Conservation (phyloP, 108 stramenopile genomes). For the Fistulifera solaris region DNA sequence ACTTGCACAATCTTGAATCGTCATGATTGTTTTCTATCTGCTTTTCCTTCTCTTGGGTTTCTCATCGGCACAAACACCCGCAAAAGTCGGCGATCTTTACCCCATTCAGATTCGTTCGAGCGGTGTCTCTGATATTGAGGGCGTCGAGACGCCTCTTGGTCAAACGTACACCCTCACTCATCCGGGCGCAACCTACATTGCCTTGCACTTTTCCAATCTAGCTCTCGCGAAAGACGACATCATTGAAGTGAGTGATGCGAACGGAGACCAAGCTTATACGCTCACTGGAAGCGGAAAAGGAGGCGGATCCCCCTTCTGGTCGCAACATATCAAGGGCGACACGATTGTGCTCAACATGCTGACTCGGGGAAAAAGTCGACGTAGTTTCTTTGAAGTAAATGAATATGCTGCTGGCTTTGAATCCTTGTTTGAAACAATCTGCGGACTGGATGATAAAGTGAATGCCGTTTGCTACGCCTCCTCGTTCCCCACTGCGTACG, state of each 20-base stretch:
- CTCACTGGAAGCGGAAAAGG: background rate
- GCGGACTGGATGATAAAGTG: too few relatives aligned
- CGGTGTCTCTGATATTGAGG: too few relatives aligned
- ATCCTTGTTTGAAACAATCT: too few relatives aligned
- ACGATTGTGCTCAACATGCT: too few relatives aligned
- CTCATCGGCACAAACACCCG: too few relatives aligned
- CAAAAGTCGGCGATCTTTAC: too few relatives aligned
- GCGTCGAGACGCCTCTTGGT: too few relatives aligned
- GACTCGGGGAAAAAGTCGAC: background rate
- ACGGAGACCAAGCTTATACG: background rate
- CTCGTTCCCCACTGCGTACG: background rate
- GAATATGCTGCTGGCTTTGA: background rate
- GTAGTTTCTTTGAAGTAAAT: background rate
- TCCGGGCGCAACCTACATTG: background rate
- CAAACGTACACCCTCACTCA: background rate
- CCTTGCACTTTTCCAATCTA: background rate
- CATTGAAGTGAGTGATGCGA: background rate
- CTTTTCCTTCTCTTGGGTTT: too few relatives aligned
- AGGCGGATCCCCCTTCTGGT: background rate
- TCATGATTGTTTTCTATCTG: too few relatives aligned
- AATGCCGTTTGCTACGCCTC: background rate
- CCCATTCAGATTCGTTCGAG: too few relatives aligned
- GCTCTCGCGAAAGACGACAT: background rate
- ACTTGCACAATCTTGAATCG: too few relatives aligned
- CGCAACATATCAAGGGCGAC: constrained; percentile 2